A percentile compares a stretch with the other conserved stretches of the same genome.
Conservation (phyloP, 768 basidiomycete species). For the Suillus weaverae region DNA sequence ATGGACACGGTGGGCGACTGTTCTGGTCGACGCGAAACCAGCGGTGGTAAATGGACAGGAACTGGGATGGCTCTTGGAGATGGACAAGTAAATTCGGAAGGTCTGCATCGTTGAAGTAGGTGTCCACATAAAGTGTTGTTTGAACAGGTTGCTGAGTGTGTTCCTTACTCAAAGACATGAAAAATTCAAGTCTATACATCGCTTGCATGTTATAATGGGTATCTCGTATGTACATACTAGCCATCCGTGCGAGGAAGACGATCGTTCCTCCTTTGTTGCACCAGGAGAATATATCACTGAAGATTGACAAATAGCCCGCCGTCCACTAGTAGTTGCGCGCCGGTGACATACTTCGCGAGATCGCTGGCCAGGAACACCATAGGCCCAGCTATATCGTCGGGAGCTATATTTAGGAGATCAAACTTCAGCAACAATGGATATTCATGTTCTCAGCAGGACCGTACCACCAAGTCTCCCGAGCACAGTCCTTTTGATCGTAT, state of each 20-base stretch:
- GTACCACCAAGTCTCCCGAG: constrained; percentile 65
- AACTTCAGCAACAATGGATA: neutral
- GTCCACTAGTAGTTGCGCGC: constrained; percentile 64
- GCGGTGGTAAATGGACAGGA: constrained; percentile 45
- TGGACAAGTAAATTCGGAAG: constrained; percentile 1
- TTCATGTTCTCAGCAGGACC: neutral
- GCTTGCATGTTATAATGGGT: neutral
- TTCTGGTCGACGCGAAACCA: constrained; percentile 56
- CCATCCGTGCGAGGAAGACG: neutral
- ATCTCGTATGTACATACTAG: neutral
- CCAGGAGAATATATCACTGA: constrained; percentile 39
- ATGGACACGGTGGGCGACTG: constrained; percentile 54
- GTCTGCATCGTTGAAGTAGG: neutral
- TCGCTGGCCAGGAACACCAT: constrained; percentile 74
- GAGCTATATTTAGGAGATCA: constrained; percentile 34
- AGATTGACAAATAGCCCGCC: constrained; percentile 76
- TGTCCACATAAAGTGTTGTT: neutral
- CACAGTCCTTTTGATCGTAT: constrained; percentile 64
- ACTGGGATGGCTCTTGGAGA: constrained; percentile 29
- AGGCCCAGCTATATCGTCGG: constrained; percentile 74
- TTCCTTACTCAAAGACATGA: neutral
- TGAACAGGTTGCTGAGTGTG: neutral
- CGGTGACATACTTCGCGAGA: constrained; percentile 69
- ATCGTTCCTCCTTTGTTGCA: neutral
- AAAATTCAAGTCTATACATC: neutral